A percentile compares a stretch with the other conserved stretches of the same genome.
Conservation (phyloP, 371 early-diverging fungal genomes). For the Mortierella sp. region DNA sequence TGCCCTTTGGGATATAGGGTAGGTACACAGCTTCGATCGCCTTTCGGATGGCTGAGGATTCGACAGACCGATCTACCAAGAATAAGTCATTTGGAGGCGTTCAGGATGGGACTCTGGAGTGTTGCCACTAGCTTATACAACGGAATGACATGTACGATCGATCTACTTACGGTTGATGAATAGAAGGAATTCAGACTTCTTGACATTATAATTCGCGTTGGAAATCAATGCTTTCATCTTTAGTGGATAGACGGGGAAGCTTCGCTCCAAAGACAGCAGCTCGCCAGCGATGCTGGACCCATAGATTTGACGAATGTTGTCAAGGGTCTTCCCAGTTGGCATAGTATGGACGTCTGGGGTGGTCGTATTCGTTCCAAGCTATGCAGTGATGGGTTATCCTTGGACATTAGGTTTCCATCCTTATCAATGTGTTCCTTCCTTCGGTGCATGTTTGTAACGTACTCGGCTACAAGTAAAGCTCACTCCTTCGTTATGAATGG, state of each 20-base stretch:
- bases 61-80: constrained; percentile 86
- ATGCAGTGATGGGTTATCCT: not conserved
- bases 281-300: constrained; percentile 81
- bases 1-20: constrained; percentile 84
- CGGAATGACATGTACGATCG: too few relatives aligned
- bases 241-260: constrained; percentile 59
- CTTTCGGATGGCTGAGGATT: constrained; percentile 79
- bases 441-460: constrained; percentile 3
- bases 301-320: constrained; percentile 85
- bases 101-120: too few relatives aligned
- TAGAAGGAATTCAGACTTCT: constrained; percentile 81
- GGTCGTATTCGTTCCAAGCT: constrained; percentile 72
- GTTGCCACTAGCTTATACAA: too few relatives aligned
- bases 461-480: constrained; percentile 90
- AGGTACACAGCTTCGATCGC: constrained; percentile 84
- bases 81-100: not conserved
- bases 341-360: constrained; percentile 81
- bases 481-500: constrained; percentile 88
- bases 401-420: not conserved
- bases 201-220: constrained; percentile 85
- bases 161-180: constrained; percentile 91
- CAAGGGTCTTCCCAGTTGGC: constrained; percentile 64
- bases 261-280: constrained; percentile 65
- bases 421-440: too few relatives aligned
- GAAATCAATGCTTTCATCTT: constrained; percentile 77